Base-by-base conservation (phyloP, 148 eudicot genomes). In the Polygonum aviculare region DNA sequence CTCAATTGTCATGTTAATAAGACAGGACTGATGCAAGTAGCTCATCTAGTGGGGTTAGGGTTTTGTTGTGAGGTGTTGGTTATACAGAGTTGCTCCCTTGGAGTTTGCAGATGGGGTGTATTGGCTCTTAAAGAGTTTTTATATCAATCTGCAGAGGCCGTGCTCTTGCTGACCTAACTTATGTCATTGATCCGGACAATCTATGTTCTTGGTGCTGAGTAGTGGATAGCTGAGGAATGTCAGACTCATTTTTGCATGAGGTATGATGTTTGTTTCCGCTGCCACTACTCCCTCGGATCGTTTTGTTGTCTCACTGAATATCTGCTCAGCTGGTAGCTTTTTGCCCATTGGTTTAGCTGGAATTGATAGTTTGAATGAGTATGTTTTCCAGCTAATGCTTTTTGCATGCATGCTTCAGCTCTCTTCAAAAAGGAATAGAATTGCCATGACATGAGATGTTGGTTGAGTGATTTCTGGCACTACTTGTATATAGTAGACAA, bases 121-220 rank as follows among this genome's bases (percentile, higher is more conserved):
- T 33, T 69, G 73, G 22, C 14, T 69, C 19, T 41, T 38, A 26
- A 40, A 14, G 41, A 5, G n/a, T 41, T 7, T 36, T 69, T 19
- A 47, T 73, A n/a, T 48, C 14, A 50, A 47, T 50, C 75, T 73
- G 33, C 75, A 22, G 75, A 50, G 33, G 57, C 49, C 8, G 16
- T 47, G 65, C 65, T 22, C 22, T 10, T 73, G 59, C 75, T 11
- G 75, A 47, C 4, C 31, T 73, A 73, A 71, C n/a, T 21, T 22
- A 71, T 31, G 75, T 21, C 33, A 48, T 73, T 52, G 50, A 12
- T 73, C 16, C 18, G 57, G 12, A 50, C 39, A 12, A 48, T 48
- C n/a, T 73, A 73, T 39, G 57, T 49, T 11, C 7, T 73, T 31
- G 45, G 59, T 73, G 59, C 75, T 73, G 57, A 41, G 11, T 73